These are phyloP conservation scores for Claviceps cyperi DNA, from an alignment of 2,329 filamentous ascomycete genomes.

Conservation along the genomic window DNA sequence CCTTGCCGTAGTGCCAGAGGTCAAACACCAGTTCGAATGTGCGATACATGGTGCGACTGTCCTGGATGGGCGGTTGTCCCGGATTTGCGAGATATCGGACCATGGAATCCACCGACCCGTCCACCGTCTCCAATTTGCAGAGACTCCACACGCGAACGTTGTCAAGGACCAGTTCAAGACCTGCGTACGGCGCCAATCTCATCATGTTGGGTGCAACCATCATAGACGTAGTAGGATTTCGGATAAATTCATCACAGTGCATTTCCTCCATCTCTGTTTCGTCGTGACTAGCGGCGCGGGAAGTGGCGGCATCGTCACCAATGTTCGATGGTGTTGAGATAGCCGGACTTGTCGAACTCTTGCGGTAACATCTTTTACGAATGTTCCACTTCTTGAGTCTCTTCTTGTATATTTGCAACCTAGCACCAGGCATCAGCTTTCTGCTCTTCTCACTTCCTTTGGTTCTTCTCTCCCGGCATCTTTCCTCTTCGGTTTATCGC, in stretches of 20 bases:
- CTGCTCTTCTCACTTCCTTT: neutral
- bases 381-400: slow-evolving; percentile 24
- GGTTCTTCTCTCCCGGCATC: neutral
- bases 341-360: slow-evolving; percentile 4
- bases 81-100: slow-evolving; percentile 21
- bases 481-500: neutral
- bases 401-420: slow-evolving; percentile 26
- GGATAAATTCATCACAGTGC: neutral
- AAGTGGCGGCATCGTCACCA: neutral
- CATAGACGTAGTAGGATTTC: slow-evolving; percentile 4
- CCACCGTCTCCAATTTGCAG: slow-evolving; percentile 18
- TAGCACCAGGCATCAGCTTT: slow-evolving; percentile 5
- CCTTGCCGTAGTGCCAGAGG: slow-evolving; percentile 21
- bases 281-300: neutral
- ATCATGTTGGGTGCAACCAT: slow-evolving; percentile 10
- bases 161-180: slow-evolving; percentile 20
- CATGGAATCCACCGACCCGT: slow-evolving; percentile 19
- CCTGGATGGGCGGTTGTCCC: slow-evolving; percentile 21
- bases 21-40: slow-evolving; percentile 25
- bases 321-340: slow-evolving; percentile 4
- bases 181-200: slow-evolving; percentile 14
- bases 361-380: slow-evolving; percentile 22
- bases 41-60: slow-evolving; percentile 25
- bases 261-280: slow-evolving; percentile 2
- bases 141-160: slow-evolving; percentile 21